These are phyloP conservation scores for Myriosclerotinia curreyana DNA, from an alignment of 2,329 filamentous ascomycete genomes.

Conservation along the genomic window DNA sequence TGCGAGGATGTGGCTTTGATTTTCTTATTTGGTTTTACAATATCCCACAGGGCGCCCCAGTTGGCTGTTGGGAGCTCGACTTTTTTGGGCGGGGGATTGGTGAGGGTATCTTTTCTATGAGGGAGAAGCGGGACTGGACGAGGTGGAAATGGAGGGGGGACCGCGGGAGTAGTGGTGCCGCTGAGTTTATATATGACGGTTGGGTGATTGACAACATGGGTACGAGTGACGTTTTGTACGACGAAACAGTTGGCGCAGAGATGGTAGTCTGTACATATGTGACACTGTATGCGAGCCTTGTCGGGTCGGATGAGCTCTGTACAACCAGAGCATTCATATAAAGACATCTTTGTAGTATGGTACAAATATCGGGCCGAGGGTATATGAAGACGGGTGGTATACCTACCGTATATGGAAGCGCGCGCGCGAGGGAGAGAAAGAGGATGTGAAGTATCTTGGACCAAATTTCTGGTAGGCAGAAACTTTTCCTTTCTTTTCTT, in stretches of 20 bases:
- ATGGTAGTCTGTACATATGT: slow-evolving; percentile 24
- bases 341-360: slow-evolving; percentile 16
- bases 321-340: slow-evolving; percentile 18
- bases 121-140: slow-evolving; percentile 26
- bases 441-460: slow-evolving; percentile 3
- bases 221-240: slow-evolving; percentile 29
- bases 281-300: slow-evolving; percentile 17
- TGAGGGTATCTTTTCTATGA: slow-evolving; percentile 17
- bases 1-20: slow-evolving; percentile 11
- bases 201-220: slow-evolving; percentile 16
- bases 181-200: slow-evolving; percentile 28
- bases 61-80: slow-evolving; percentile 32
- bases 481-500: no score
- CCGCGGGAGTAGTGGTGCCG: slow-evolving; percentile 24
- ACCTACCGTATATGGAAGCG: not conserved
- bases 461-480: not conserved
- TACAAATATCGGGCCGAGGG: not conserved
- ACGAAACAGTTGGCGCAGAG: slow-evolving; percentile 35
- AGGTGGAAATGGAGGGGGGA: slow-evolving; percentile 24
- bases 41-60: slow-evolving; percentile 33
- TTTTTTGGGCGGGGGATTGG: not conserved
- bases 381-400: not conserved
- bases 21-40: slow-evolving; percentile 31
- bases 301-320: slow-evolving; percentile 15
- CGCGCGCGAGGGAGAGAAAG: not conserved